These are phyloP conservation scores for Entoloma clypeatum DNA, from an alignment of 1,284 basidiomycete species.

Conservation along the genomic window DNA sequence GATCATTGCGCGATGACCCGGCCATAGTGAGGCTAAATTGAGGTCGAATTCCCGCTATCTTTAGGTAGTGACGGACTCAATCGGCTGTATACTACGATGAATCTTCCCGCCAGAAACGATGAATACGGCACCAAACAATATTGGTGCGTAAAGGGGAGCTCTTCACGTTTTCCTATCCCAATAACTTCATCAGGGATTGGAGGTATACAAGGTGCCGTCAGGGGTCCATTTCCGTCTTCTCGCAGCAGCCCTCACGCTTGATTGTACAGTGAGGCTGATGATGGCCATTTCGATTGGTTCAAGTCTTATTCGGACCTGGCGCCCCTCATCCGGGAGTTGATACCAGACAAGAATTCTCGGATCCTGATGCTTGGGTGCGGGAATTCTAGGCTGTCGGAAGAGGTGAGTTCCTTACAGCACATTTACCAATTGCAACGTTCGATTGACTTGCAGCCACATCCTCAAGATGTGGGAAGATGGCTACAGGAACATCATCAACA, in stretches of 20 bases:
- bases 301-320: constrained; percentile 71
- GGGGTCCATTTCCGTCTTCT: background rate
- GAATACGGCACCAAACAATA: constrained; percentile 74
- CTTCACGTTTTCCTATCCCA: background rate
- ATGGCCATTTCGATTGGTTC: constrained; percentile 83
- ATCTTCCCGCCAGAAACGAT: constrained; percentile 65
- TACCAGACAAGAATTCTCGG: constrained; percentile 61
- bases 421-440: background rate
- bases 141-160: constrained; percentile 46
- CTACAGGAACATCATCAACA: constrained; percentile 80
- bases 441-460: too few relatives aligned
- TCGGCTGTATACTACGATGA: constrained; percentile 18
- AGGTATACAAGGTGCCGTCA: constrained; percentile 66
- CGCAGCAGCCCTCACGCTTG: background rate
- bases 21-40: too few relatives aligned
- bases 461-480: constrained; percentile 87
- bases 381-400: constrained; percentile 78
- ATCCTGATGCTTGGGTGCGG: constrained; percentile 92
- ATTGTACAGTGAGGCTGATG: constrained; percentile 53
- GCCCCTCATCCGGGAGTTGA: constrained; percentile 51
- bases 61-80: too few relatives aligned
- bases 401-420: constrained; percentile 38
- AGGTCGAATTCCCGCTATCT: too few relatives aligned
- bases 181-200: constrained; percentile 49
- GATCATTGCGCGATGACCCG: too few relatives aligned